These are phyloP conservation scores for Coemansia sp. DNA, from an alignment of 192 early-diverging fungal genomes.

Conservation along the genomic window DNA sequence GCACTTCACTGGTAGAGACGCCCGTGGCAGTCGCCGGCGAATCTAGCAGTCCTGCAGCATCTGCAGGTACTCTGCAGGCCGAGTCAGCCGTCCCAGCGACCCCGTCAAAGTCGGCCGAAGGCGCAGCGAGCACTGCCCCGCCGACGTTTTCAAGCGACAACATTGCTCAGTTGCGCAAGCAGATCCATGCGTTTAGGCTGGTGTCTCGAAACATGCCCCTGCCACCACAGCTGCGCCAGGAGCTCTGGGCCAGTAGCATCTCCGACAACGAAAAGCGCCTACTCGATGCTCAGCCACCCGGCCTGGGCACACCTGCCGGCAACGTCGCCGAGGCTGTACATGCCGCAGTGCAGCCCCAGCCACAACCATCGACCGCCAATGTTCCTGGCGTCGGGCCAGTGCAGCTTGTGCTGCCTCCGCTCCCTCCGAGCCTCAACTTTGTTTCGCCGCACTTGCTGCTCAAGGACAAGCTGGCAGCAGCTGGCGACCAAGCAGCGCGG, in stretches of 20 bases:
- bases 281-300: slow-evolving; percentile 34
- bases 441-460: slow-evolving; percentile 62
- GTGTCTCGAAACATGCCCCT: slow-evolving; percentile 80
- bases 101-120: slow-evolving; percentile 11
- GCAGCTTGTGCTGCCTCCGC: slow-evolving; percentile 39
- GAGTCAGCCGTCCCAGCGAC: slow-evolving; percentile 3
- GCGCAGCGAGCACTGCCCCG: background rate
- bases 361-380: background rate
- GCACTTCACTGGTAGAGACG: slow-evolving; percentile 14
- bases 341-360: slow-evolving; percentile 17
- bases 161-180: slow-evolving; percentile 69
- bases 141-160: slow-evolving; percentile 63
- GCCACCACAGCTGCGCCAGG: slow-evolving; percentile 70
- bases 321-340: slow-evolving; percentile 63
- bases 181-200: slow-evolving; percentile 85
- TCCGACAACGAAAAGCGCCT: slow-evolving; percentile 49
- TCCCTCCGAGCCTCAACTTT: slow-evolving; percentile 38
- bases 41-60: slow-evolving; percentile 12
- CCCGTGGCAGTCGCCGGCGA: slow-evolving; percentile 36
- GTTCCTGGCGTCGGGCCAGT: slow-evolving; percentile 17
- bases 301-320: slow-evolving; percentile 51
- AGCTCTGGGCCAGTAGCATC: slow-evolving; percentile 61
- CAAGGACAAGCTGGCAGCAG: slow-evolving; percentile 60
- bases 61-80: slow-evolving; percentile 13
- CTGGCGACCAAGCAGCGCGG: slow-evolving; percentile 47